A percentile compares a stretch with the other conserved stretches of the same genome.
Evolutionary conservation across 2,329 filamentous ascomycete genomes (phyloP).

Genomic region (Botrytis fragariae): DNA sequence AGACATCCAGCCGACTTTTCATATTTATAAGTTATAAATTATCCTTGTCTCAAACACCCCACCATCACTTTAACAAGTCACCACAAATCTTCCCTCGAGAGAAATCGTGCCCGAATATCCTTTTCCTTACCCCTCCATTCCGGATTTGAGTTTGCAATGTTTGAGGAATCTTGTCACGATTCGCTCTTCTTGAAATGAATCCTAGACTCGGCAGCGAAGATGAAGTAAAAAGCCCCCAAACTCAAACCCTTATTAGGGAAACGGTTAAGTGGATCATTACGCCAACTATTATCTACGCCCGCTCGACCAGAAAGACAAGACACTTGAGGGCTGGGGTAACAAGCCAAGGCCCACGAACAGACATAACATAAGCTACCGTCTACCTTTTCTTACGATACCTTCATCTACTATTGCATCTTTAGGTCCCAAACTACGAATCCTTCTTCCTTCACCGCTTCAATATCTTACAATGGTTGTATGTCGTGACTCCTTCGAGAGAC

Average conservation of each 20-base stretch:
- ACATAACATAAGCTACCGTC: not conserved
- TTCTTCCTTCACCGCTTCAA: constrained; percentile 16
- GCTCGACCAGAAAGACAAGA: not conserved
- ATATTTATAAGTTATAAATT: not conserved
- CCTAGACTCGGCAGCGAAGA: not conserved
- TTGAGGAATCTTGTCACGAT: not conserved
- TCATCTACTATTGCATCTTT: constrained; percentile 9
- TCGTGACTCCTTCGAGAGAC: constrained; percentile 13
- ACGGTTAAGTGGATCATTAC: not conserved
- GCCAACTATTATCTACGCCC: not conserved
- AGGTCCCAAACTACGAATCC: constrained; percentile 9
- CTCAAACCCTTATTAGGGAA: not conserved
- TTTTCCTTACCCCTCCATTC: constrained; percentile 7
- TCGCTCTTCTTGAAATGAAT: not conserved
- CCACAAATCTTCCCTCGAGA: not conserved
- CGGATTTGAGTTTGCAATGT: constrained; percentile 1
- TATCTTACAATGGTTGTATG: constrained; percentile 14
- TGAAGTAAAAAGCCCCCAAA: not conserved
- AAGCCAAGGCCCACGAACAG: not conserved
- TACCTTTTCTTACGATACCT: constrained; percentile 8
- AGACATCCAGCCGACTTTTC: not conserved
- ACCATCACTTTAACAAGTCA: constrained; percentile 2
- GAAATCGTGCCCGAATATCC: not conserved
- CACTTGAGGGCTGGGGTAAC: constrained; percentile 4
- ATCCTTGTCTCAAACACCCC: not conserved